Evolutionary conservation across 345 rosid species (phyloP).

Genomic region (Pugionium dolabratum): DNA sequence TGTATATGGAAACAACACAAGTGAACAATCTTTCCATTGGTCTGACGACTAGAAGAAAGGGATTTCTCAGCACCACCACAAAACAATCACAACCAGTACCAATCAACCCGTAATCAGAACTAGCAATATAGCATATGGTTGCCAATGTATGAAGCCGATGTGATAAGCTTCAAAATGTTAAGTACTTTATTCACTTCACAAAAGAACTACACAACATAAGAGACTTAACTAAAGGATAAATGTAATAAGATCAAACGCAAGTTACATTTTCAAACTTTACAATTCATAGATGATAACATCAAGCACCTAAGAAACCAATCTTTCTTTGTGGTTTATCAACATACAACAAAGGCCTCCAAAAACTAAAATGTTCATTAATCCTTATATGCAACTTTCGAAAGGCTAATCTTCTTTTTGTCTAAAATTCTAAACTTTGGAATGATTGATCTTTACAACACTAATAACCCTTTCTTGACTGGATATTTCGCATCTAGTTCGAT

Average conservation of each 20-base stretch:
- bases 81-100: background rate
- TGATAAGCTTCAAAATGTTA: constrained; percentile 16
- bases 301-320: constrained; percentile 6
- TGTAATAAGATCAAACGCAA: background rate
- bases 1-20: too few species aligned
- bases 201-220: background rate
- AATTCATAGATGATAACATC: background rate
- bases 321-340: too few species aligned
- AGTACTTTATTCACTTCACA: constrained; percentile 8
- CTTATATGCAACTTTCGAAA: background rate
- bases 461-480: background rate
- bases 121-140: constrained; percentile 1
- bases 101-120: constrained; percentile 6
- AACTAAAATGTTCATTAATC: background rate
- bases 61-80: background rate
- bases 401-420: background rate
- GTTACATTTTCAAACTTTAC: constrained; percentile 3
- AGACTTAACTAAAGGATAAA: constrained; percentile 1
- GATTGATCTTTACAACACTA: background rate
- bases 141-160: constrained; percentile 9
- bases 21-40: constrained; percentile 12
- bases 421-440: background rate
- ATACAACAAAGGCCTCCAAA: background rate
- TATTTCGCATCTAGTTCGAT: constrained; percentile 1
- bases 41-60: background rate